Evolutionary conservation across 2,329 filamentous ascomycete species (phyloP).

Genomic region (Rosellinia necatrix): DNA sequence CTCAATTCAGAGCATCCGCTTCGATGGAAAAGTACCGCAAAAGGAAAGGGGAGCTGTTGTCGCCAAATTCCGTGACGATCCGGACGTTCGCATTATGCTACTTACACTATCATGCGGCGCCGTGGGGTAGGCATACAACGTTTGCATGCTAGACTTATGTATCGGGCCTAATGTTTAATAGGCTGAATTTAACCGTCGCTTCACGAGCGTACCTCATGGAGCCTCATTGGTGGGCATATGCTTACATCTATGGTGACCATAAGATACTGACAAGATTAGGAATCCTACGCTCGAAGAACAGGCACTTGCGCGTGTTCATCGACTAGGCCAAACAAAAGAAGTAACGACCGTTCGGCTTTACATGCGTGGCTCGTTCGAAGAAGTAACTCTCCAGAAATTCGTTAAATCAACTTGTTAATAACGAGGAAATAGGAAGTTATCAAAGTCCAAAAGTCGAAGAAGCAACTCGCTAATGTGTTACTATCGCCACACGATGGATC

Average conservation of each 20-base stretch:
- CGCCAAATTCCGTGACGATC: constrained; percentile 46
- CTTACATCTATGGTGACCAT: not conserved
- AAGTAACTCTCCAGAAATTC: constrained; percentile 27
- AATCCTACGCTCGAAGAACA: constrained; percentile 51
- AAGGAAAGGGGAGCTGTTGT: constrained; percentile 48
- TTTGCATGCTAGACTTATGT: no score
- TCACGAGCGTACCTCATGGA: constrained; percentile 55
- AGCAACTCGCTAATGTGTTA: constrained; percentile 2
- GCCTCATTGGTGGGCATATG: constrained; percentile 47
- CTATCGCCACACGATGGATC: not conserved
- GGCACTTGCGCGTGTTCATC: constrained; percentile 46
- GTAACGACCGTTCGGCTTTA: constrained; percentile 46
- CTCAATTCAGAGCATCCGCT: constrained; percentile 45
- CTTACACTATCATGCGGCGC: constrained; percentile 57
- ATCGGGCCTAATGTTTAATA: no score
- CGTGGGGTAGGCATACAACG: constrained; percentile 52
- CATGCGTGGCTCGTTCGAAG: constrained; percentile 45
- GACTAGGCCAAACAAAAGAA: constrained; percentile 42
- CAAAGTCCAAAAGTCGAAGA: constrained; percentile 8
- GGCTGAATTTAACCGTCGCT: constrained; percentile 50
- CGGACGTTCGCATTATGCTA: constrained; percentile 48
- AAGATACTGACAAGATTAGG: constrained; percentile 32
- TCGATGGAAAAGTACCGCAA: constrained; percentile 53
- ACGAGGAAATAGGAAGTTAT: not conserved
- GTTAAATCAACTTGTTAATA: not conserved